phyloP scores from a whole-genome alignment of 1,284 basidiomycete species.

The Tilletia setariae region DNA sequence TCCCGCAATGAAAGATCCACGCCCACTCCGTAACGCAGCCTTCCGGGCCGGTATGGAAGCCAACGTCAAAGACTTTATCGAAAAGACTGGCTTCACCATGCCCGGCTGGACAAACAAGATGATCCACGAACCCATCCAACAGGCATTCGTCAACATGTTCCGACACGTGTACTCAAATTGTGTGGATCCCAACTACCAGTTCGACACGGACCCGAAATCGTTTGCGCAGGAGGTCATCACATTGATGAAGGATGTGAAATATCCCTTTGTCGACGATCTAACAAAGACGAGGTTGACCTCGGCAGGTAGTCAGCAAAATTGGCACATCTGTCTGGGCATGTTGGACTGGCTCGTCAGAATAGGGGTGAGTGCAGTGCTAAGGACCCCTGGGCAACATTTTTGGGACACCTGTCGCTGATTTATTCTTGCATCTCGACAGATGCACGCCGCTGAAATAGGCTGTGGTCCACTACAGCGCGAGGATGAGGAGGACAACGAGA shows the following conservation, averaged over 20 bases:
- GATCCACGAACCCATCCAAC: slow-evolving; percentile 51
- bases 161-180: slow-evolving; percentile 45
- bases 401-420: neutral
- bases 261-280: slow-evolving; percentile 49
- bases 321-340: slow-evolving; percentile 51
- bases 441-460: neutral
- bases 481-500: slow-evolving; percentile 39
- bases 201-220: slow-evolving; percentile 20
- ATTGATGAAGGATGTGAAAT: slow-evolving; percentile 49
- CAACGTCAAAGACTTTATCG: slow-evolving; percentile 39
- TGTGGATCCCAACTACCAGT: slow-evolving; percentile 44
- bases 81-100: slow-evolving; percentile 46
- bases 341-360: slow-evolving; percentile 52
- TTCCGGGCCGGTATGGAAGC: slow-evolving; percentile 46
- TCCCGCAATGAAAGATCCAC: slow-evolving; percentile 38
- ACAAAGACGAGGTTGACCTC: slow-evolving; percentile 52
- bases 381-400: neutral
- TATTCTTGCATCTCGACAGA: neutral
- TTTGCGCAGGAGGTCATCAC: slow-evolving; percentile 37
- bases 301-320: slow-evolving; percentile 50
- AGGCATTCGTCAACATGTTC: slow-evolving; percentile 49
- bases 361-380: slow-evolving; percentile 18
- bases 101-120: slow-evolving; percentile 38
- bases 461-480: slow-evolving; percentile 3
- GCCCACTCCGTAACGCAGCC: slow-evolving; percentile 20